phyloP scores from a whole-genome alignment of 2,329 filamentous ascomycete genomes.

The Trichophyton verrucosum region DNA sequence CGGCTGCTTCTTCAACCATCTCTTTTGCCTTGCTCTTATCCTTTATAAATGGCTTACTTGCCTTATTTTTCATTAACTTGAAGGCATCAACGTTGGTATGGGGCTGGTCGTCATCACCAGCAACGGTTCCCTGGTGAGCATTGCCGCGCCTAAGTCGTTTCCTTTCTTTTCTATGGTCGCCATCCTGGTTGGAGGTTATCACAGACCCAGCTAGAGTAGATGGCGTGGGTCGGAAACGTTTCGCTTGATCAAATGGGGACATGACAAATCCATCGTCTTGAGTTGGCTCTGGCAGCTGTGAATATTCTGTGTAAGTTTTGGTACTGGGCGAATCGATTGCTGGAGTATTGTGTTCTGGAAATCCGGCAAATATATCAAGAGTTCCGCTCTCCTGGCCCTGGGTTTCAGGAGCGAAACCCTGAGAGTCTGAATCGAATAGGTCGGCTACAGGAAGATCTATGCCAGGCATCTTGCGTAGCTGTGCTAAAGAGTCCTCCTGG shows the following conservation, averaged over 20 bases:
- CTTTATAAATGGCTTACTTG: constrained; percentile 56
- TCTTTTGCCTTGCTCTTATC: constrained; percentile 77
- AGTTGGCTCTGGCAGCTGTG: constrained; percentile 60
- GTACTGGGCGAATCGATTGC: constrained; percentile 27
- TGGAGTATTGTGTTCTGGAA: constrained; percentile 23
- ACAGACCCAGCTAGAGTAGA: constrained; percentile 61
- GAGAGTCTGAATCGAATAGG: constrained; percentile 49
- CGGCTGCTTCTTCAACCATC: constrained; percentile 84
- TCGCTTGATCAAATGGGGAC: constrained; percentile 56
- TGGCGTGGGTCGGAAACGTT: constrained; percentile 52
- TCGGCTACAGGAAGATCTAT: constrained; percentile 47
- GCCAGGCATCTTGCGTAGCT: constrained; percentile 40
- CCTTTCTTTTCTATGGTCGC: constrained; percentile 43
- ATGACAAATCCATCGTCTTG: constrained; percentile 69
- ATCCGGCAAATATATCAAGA: constrained; percentile 33
- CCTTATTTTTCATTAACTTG: constrained; percentile 51
- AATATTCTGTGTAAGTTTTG: constrained; percentile 47
- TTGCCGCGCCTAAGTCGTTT: constrained; percentile 35
- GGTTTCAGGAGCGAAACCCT: constrained; percentile 47
- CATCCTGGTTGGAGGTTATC: constrained; percentile 48
- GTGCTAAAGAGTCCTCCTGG: constrained; percentile 40
- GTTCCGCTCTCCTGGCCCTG: constrained; percentile 36
- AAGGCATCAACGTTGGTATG: constrained; percentile 46
- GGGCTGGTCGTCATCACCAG: constrained; percentile 32
- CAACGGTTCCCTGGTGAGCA: constrained; percentile 34